phyloP scores from a whole-genome alignment of 1,284 basidiomycete species.

The Coriolopsis trogii region DNA sequence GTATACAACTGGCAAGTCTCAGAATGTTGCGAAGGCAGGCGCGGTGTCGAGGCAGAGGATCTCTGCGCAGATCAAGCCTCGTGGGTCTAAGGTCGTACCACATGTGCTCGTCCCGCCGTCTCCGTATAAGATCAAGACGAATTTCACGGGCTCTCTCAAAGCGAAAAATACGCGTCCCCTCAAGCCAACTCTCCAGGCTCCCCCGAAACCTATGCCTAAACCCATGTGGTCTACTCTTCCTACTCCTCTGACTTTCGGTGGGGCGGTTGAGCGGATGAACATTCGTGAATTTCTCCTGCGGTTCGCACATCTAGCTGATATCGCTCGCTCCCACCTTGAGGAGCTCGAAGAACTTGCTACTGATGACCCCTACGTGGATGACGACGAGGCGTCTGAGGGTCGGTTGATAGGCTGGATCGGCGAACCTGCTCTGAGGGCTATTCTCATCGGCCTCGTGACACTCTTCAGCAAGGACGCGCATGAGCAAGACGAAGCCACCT shows the following conservation, averaged over 20 bases:
- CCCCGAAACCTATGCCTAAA: slow-evolving; percentile 32
- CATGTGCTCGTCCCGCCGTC: slow-evolving; percentile 18
- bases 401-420: slow-evolving; percentile 59
- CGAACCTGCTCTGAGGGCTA: slow-evolving; percentile 61
- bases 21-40: too few relatives aligned
- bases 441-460: slow-evolving; percentile 60
- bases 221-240: slow-evolving; percentile 53
- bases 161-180: slow-evolving; percentile 18
- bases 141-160: slow-evolving; percentile 12
- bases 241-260: slow-evolving; percentile 44
- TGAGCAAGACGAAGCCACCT: slow-evolving; percentile 20
- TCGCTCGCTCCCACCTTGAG: slow-evolving; percentile 58
- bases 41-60: too few relatives aligned
- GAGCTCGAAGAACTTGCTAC: slow-evolving; percentile 64
- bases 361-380: slow-evolving; percentile 29
- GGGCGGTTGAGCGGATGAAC: slow-evolving; percentile 62
- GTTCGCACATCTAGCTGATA: slow-evolving; percentile 56
- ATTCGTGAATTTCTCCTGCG: slow-evolving; percentile 75
- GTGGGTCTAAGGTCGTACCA: slow-evolving; percentile 5
- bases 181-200: slow-evolving; percentile 29
- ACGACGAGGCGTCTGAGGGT: slow-evolving; percentile 41
- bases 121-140: slow-evolving; percentile 19
- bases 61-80: background rate
- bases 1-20: too few relatives aligned
- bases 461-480: slow-evolving; percentile 50